Base-by-base conservation (phyloP, 495 filamentous ascomycete genomes). In the Podospora fimiseda region DNA sequence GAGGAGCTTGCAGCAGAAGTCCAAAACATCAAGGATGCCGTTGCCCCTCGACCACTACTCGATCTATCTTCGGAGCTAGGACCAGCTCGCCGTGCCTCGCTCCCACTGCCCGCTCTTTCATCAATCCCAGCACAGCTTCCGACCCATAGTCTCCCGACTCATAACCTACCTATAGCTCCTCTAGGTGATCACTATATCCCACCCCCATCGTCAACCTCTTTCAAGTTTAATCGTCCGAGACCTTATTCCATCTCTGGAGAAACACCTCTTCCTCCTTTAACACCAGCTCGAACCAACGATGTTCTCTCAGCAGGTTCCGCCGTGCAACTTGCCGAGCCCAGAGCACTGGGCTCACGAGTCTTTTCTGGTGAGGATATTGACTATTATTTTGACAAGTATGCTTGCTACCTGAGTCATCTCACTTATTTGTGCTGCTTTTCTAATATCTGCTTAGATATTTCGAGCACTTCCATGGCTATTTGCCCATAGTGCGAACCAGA, bases 381-480 rank as follows among this genome's bases (percentile, higher is more conserved):
- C 50, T 74, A 72, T 48, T 75, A 75, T 44, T 75, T 73, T 55
- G 65, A 70, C 19, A 72, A 71, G 62, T 74, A 52, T 13, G 50
- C 37, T 33, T 33, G 11, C 27, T 11, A 6, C 27, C 27, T 33
- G 27, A 40, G 0, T 13, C 33, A 23, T 24, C 33, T 14, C n/a
- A n/a, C n/a, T n/a, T n/a, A n/a, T n/a, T n/a, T n/a, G n/a, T n/a
- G n/a, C n/a, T n/a, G n/a, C n/a, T 75, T 30, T 62, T 69, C 51
- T 73, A 72, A 48, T 74, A 75, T 43, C 74, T 72, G 52, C 63
- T 70, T 20, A 72, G 70, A 61, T 74, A 69, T 48, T 73, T 75
- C 52, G 66, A 74, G 41, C 65, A 63, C 30, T 75, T 69, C 43
- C 72, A 75, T 48, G 67, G 67, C 11, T 74, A 74, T 47, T 66